Evolutionary conservation across 176 grass and related monocot genomes (phyloP), one percentile per base, ranked within the genome.

Genomic region (Themeda triandra): DNA sequence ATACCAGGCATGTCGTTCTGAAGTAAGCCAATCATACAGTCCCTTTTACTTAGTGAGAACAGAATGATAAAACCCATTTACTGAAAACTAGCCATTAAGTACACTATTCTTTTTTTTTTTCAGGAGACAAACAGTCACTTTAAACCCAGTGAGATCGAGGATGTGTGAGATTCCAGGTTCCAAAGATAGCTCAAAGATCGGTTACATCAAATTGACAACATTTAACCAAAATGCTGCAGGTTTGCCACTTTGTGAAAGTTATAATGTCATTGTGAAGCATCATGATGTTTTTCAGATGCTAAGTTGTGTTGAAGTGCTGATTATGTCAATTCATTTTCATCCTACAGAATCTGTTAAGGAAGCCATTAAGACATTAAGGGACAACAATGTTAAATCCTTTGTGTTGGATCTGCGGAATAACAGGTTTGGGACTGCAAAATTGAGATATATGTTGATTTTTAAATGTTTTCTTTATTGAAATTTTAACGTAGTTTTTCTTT

Each of bases 171-270:
- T 99, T 89, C 81, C 91, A 90, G 88, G 80, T 76, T 79, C 88
- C 35, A 89, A 82, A 51, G 91, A 92, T 49, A 94, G 82, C 51
- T 90, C 89, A 72, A 99, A 83, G 84, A 82, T 99, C 7, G 93
- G 96, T 73, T 99, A 99, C 83, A 99, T 99, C 66, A 99, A 99
- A 91, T 81, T 99, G 78, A 99, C 96, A 89, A 90, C 96, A 33
- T 99, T 99, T 86, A 99, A 99, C 83, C 91, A 99, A 84, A 99
- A 99, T 87, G 91, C 93, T 10, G 84, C 96, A 89, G 96, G 96
- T 99, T 87, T 83, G 72, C 37, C 46, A 53, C 32, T 30, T 66
- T 25, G 10, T 44, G 8, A 19, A 71, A 25, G 2, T 24, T 63
- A 17, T 15, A 46, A 7, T 78, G 0, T 45, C 28, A 39, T 77